Evolutionary conservation across 805 yeast species (phyloP), one percentile per base, ranked within the genome.

Genomic region (Yarrowia sp.): DNA sequence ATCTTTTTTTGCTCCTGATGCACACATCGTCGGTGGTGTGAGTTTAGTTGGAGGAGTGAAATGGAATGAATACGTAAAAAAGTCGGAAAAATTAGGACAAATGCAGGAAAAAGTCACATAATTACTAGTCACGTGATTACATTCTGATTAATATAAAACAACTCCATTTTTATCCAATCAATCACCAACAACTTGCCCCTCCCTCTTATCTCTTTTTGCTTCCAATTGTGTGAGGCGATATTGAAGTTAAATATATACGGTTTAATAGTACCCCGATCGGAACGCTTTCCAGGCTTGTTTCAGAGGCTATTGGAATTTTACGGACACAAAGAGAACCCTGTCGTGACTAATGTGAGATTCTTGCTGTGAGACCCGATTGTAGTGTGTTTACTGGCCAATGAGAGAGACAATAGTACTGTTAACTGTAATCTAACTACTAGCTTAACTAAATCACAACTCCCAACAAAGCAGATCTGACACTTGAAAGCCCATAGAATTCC

Each of bases 1-100:
- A 53, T 53, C 58, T 53, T 53, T 53, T 53, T 53, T 53, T 53
- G 58, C 58, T 19, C 1, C 32, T 9, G 19, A 53, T 53, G 43
- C 43, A 52, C 7, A 26, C 43, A 53, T 38, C 56, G 56, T 52
- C 56, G 56, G 56, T 35, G 42, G 42, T 4, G 22, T 32, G 50
- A 46, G 32, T 4, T 32, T 49, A 14, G 55, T 10, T 40, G 40
- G 14, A 32, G 56, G 32, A 49, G 26, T 10, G 38, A 5, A 3
- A 26, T 15, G 19, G 32, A 8, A 2, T 14, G 12, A n/a, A n/a
- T n/a, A n/a, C n/a, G n/a, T n/a, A n/a, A n/a, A n/a, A n/a, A n/a
- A n/a, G n/a, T n/a, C n/a, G n/a, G n/a, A n/a, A n/a, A n/a, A n/a
- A n/a, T n/a, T n/a, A n/a, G n/a, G n/a, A n/a, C n/a, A n/a, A n/a